Base-by-base conservation (phyloP, 257 asterid genomes). In the Echium plantagineum region DNA sequence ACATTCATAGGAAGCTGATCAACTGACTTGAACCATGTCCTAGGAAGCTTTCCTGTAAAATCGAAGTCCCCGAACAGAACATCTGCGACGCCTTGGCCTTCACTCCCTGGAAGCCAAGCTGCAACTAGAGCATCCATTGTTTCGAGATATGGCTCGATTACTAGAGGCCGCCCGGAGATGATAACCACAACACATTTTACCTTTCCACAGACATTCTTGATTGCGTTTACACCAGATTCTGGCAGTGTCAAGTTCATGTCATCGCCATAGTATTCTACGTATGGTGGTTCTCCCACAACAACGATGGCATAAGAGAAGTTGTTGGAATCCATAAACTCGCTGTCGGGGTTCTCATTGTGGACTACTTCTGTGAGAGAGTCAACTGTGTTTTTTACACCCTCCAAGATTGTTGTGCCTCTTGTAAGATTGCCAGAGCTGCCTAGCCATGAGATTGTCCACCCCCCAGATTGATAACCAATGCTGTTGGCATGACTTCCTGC, bases 251-350 rank as follows among this genome's bases (percentile, higher is more conserved):
- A 64, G 30, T 30, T 51, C 18, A 32, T 30, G 57, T 63, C 52
- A 35, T 66, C 59, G 2, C 71, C 71, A 12, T 24, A 59, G 52
- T 32, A 58, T 57, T 66, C 71, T 8, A 60, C 52, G 59, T 66
- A 66, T 13, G 67, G 67, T 12, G 47, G 49, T 49, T 63, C 67
- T 13, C 67, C 67, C 51, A 63, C 82, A 0, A 24, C 90, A 3
- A 82, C 79, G 31, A 85, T 64, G 52, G 89, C 83, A 48, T 74
- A 85, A 6, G 80, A 73, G 58, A 84, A 84, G 48, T 75, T 64
- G 68, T 73, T 68, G 70, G 78, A 63, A 53, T 38, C 72, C 7
- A 84, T n/a, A 57, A 69, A 79, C 24, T 68, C 73, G 6, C 42
- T 1, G 5, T 71, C 67, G 0, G 89, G 86, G 38, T 77, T 81